Evolutionary conservation across 768 basidiomycete species (phyloP).

Genomic region (Dioszegia hungarica): DNA sequence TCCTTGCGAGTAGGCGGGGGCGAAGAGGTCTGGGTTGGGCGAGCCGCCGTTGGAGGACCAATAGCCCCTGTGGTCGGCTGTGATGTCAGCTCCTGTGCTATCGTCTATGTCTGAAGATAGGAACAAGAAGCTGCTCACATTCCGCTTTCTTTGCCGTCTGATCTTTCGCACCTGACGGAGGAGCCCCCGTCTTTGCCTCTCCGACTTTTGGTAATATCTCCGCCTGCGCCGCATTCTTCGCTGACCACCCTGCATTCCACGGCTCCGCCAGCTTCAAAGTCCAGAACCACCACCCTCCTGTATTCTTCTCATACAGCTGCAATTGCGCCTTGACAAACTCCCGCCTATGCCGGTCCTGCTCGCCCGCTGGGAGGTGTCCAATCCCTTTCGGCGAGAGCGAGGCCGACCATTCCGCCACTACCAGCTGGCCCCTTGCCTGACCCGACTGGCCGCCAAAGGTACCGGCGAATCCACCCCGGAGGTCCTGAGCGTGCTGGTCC

Average conservation of each 20-base stretch:
- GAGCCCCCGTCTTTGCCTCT: background rate
- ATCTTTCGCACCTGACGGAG: constrained; percentile 46
- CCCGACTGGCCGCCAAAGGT: constrained; percentile 51
- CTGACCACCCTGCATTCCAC: constrained; percentile 71
- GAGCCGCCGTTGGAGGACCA: constrained; percentile 57
- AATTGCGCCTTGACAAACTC: constrained; percentile 63
- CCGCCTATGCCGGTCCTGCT: constrained; percentile 53
- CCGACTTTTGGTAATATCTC: constrained; percentile 58
- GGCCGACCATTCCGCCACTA: constrained; percentile 76
- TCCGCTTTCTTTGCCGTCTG: constrained; percentile 44
- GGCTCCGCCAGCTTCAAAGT: constrained; percentile 66
- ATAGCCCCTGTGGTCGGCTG: constrained; percentile 51
- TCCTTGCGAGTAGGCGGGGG: constrained; percentile 61
- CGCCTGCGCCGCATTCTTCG: constrained; percentile 60
- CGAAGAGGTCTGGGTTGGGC: constrained; percentile 67
- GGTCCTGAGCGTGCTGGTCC: constrained; percentile 55
- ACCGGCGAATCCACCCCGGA: constrained; percentile 52
- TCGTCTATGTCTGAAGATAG: too few relatives aligned
- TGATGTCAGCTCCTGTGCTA: background rate
- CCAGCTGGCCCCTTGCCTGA: constrained; percentile 54
- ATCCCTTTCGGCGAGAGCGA: constrained; percentile 66
- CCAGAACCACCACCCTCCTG: constrained; percentile 80
- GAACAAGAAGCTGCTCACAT: too few relatives aligned
- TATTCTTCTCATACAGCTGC: constrained; percentile 59
- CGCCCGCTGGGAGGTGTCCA: constrained; percentile 51